A percentile compares a stretch with the other conserved stretches of the same genome.
These are phyloP conservation scores for Cercospora brassicicola DNA, from an alignment of 2,329 filamentous ascomycete species.

Conservation along the genomic window DNA sequence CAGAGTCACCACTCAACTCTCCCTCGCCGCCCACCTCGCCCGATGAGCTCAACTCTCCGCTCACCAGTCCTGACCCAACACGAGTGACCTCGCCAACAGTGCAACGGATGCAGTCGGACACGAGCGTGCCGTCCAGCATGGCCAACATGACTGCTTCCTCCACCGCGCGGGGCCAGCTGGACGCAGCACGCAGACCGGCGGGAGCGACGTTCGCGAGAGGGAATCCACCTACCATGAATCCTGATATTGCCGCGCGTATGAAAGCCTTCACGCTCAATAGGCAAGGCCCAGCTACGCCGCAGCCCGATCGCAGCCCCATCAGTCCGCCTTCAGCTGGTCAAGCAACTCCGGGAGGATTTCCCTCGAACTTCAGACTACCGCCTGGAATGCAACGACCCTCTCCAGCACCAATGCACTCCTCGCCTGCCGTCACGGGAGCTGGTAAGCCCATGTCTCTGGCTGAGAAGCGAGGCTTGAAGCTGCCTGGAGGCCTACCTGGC, in stretches of 20 bases:
- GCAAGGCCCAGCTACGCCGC: conserved; percentile 52
- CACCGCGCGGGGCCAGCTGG: conserved; percentile 76
- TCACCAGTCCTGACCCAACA: conserved; percentile 18
- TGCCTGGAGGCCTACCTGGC: conserved; percentile 57
- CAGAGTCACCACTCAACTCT: conserved; percentile 23
- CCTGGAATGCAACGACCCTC: conserved; percentile 41
- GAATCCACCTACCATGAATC: conserved; percentile 50
- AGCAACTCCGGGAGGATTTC: conserved; percentile 42
- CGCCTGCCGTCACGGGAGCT: conserved; percentile 48
- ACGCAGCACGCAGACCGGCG: conserved; percentile 60
- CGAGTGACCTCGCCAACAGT: conserved; percentile 17
- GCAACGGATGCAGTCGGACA: conserved; percentile 27
- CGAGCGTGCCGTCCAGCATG: conserved; percentile 43
- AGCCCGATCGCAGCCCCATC: conserved; percentile 23
- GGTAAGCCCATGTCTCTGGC: conserved; percentile 60
- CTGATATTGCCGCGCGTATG: conserved; percentile 68
- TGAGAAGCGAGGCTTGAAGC: conserved; percentile 65
- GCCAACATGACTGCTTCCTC: conserved; percentile 74
- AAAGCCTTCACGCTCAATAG: conserved; percentile 67
- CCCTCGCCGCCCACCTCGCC: conserved; percentile 35
- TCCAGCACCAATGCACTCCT: conserved; percentile 48
- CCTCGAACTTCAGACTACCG: conserved; percentile 48
- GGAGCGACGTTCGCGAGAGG: conserved; percentile 46
- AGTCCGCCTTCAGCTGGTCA: conserved; percentile 23
- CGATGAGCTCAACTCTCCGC: conserved; percentile 27